Base-by-base conservation (phyloP, 2,329 filamentous ascomycete genomes). In the Monosporascus sp. region DNA sequence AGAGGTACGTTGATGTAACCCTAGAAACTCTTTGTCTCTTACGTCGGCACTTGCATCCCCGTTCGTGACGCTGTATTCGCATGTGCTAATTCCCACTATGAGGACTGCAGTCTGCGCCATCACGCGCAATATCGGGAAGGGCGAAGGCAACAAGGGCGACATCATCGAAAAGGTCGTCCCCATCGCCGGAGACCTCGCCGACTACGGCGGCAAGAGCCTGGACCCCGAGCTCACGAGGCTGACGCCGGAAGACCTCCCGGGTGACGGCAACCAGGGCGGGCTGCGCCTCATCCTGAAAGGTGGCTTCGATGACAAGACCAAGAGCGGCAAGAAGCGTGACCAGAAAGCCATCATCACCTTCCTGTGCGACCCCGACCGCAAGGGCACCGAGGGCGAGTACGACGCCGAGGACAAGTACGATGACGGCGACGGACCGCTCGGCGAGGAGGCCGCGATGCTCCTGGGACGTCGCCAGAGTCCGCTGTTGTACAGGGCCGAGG, bases 321-420 rank as follows among this genome's bases (percentile, higher is more conserved):
- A 81, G 48, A 87, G 84, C 7, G 76, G 78, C 51, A 74, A 78
- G 48, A 75, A 78, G 51, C 72, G 73, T 28, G 75, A 82, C 55
- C 88, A 95, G 69, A 85, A 84, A 64, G 89, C 91, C 3, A 80
- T 96, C 9, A 82, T 97, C 51, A 89, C 96, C 64, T 91, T 97
- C 62, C 68, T 92, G 20, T 99, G 94, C 72, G 87, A 96, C 65
- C 75, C 72, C 31, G 78, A 87, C 2, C 79, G 81, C 60, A 85
- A 85, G 8, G 92, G 92, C 1, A 79, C 87, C 7, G 92, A 96
- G 72, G 83, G 82, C 59, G 84, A 88, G 63, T 82, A 79, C 68
- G 75, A 79, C 45, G 68, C 76, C 3, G 74, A 80, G 57, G 80
- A 86, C 54, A 73, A 81, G 59, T 81, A 84, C 58, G 75, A 76